These are phyloP conservation scores for Termitomyces titanicus DNA, from an alignment of 768 basidiomycete genomes.

Conservation along the genomic window DNA sequence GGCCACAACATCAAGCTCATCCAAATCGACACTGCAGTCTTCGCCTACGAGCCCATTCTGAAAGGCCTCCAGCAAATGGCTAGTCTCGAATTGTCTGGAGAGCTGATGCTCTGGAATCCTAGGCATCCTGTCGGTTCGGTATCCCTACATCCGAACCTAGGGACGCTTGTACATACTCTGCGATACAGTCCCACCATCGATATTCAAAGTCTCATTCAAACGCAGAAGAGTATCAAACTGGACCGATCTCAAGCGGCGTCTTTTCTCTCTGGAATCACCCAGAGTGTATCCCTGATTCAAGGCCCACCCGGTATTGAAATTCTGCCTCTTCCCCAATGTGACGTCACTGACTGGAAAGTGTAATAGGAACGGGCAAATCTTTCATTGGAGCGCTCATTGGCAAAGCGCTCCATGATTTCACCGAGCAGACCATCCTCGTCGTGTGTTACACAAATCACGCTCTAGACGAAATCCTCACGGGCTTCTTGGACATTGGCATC, in stretches of 20 bases:
- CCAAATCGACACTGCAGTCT: neutral
- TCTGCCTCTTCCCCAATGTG: neutral
- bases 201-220: neutral
- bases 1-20: neutral
- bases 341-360: too few species aligned
- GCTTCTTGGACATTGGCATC: constrained; percentile 60
- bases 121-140: neutral
- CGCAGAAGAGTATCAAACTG: neutral
- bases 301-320: neutral
- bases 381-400: constrained; percentile 30
- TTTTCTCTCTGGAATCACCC: neutral
- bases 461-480: constrained; percentile 64
- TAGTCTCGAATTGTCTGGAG: neutral
- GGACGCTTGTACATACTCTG: neutral
- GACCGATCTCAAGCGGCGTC: neutral
- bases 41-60: neutral
- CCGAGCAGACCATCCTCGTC: constrained; percentile 51
- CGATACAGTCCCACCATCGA: neutral
- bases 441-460: constrained; percentile 78
- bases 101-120: neutral
- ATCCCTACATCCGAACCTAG: neutral
- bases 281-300: neutral
- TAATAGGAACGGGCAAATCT: too few species aligned
- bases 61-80: neutral
- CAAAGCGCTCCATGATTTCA: constrained; percentile 50